These are phyloP conservation scores for Pichia kluyveri DNA, from an alignment of 805 yeast species.

Conservation along the genomic window DNA sequence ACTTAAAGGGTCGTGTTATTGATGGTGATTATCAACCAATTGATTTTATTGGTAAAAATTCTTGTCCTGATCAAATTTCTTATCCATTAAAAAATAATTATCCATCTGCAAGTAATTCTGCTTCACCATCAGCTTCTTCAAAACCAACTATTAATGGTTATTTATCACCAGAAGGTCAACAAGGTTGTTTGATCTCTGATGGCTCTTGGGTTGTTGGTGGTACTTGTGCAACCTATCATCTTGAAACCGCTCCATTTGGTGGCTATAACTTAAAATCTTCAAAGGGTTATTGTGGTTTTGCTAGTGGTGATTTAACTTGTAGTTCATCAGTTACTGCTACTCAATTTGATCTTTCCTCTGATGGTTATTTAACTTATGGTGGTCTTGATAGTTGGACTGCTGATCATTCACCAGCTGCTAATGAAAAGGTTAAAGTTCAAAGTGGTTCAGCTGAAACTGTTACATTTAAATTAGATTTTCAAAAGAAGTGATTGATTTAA, in stretches of 20 bases:
- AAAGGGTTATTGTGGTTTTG: conserved; percentile 63
- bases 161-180: conserved; percentile 41
- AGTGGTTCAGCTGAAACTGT: not conserved
- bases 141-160: conserved; percentile 33
- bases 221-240: conserved; percentile 69
- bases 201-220: conserved; percentile 81
- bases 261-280: conserved; percentile 60
- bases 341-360: not conserved
- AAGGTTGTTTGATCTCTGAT: conserved; percentile 73
- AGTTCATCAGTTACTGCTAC: not conserved
- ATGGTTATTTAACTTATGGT: conserved; percentile 39
- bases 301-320: conserved; percentile 12
- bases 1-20: conserved; percentile 61
- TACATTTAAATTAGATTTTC: not conserved
- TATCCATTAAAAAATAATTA: conserved; percentile 55
- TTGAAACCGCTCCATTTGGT: conserved; percentile 54
- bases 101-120: conserved; percentile 7
- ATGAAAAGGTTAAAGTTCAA: not conserved
- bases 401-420: conserved; percentile 27
- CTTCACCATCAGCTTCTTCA: conserved; percentile 23
- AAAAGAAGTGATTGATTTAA: no score
- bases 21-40: conserved; percentile 56
- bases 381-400: conserved; percentile 59
- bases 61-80: conserved; percentile 65
- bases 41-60: conserved; percentile 43